These are phyloP conservation scores for Hymenoscyphus fraxineus DNA, from an alignment of 2,329 filamentous ascomycete genomes.

Conservation along the genomic window DNA sequence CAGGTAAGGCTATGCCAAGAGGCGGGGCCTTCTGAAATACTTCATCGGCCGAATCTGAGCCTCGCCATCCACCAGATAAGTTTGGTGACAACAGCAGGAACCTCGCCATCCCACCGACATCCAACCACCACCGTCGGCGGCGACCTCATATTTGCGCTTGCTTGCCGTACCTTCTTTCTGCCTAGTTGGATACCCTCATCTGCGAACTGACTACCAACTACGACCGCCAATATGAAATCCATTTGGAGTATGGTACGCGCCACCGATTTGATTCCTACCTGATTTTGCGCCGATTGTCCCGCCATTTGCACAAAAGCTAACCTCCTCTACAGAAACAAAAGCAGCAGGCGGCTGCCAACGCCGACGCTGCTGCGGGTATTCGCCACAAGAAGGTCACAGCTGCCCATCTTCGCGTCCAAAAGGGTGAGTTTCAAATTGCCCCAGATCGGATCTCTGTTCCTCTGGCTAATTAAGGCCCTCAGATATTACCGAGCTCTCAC, in stretches of 20 bases:
- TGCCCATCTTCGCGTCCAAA: constrained; percentile 90
- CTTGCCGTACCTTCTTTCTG: background rate
- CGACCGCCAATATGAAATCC: constrained; percentile 76
- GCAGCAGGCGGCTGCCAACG: constrained; percentile 90
- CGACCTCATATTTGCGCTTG: background rate
- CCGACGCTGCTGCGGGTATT: constrained; percentile 63
- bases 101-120: background rate
- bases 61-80: background rate
- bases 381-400: constrained; percentile 99
- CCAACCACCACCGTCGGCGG: background rate
- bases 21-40: background rate
- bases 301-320: constrained; percentile 14
- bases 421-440: constrained; percentile 55
- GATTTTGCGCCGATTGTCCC: background rate
- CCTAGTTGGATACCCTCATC: background rate
- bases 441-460: background rate
- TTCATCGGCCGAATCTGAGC: background rate
- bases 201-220: background rate
- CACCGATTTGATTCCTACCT: background rate
- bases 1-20: constrained; percentile 9
- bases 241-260: constrained; percentile 93
- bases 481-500: constrained; percentile 79
- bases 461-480: constrained; percentile 4
- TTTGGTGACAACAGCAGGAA: background rate
- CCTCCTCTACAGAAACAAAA: constrained; percentile 71